Evolutionary conservation across 805 yeast genomes (phyloP), one percentile per base, ranked within the genome.

Genomic region (Hanseniaspora pseudoguilliermondii): DNA sequence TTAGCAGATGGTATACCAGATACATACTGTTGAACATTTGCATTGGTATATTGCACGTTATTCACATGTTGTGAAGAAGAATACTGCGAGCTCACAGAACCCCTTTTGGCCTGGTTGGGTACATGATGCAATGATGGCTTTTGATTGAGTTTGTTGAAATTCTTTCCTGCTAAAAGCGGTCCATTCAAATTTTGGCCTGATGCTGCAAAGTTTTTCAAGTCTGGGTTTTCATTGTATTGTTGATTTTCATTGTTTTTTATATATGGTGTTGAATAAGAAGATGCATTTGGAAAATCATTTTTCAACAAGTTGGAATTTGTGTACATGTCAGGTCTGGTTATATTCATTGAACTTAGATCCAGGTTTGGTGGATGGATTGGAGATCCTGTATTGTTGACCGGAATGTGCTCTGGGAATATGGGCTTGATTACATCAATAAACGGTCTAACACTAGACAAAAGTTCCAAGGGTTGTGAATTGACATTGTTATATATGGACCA

Each of bases 401-500:
- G 25, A 39, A 29, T 39, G 6, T 20, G 23, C 32, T 53, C 56
- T 15, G 65, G 64, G 8, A 61, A 47, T 10, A 60, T 57, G 8
- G 65, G 65, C 16, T 58, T 56, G n/a, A 61, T 58, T 3, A 56
- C 58, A 27, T 62, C 63, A 18, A 54, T 58, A 35, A 59, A 48
- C 16, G 59, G 59, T 21, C 56, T 54, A 21, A 48, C 48, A 25
- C 53, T 59, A 8, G 60, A 54, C 50, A 72, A 42, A 40, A 64
- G 59, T 55, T 62, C 63, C 18, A 61, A 49, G 10, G 70, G 68
- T 1, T 69, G 64, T 5, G 64, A 64, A 54, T 72, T 71, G 5
- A 78, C 72, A 52, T 71, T 73, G 10, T 74, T 69, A 59, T 77
- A 79, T n/a, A 75, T 57, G 16, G 76, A 69, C 76, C 79, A 75